Conservation (phyloP, 1,139 yeast species). For the Kodamaea anthophila region DNA sequence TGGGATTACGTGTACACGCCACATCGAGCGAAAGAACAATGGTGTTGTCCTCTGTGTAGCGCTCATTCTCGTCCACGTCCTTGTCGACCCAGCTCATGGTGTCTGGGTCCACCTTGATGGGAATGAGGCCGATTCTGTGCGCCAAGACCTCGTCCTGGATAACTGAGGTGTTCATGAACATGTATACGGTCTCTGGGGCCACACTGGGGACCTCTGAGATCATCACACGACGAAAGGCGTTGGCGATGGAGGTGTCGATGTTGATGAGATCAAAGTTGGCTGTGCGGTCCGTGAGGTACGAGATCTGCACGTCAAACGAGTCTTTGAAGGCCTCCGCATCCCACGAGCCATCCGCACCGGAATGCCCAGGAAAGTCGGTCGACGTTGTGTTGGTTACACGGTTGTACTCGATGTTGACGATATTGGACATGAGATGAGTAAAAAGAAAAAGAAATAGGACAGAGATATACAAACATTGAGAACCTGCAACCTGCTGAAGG, state of each 20-base stretch:
- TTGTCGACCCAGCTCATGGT: conserved; percentile 70
- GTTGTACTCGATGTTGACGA: conserved; percentile 85
- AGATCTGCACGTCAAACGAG: conserved; percentile 62
- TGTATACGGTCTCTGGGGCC: conserved; percentile 86
- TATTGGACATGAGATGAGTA: conserved; percentile 29
- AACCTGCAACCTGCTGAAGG: too few species aligned
- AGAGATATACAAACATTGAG: too few species aligned
- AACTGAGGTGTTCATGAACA: conserved; percentile 91
- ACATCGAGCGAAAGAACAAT: conserved; percentile 77
- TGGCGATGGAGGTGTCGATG: conserved; percentile 87
- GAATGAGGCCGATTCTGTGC: conserved; percentile 88
- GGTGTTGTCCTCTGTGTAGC: conserved; percentile 82
- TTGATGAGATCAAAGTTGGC: conserved; percentile 85
- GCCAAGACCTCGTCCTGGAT: conserved; percentile 96
- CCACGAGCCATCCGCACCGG: conserved; percentile 64
- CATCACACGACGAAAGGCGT: conserved; percentile 97
- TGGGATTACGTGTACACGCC: conserved; percentile 76
- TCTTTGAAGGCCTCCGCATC: conserved; percentile 73
- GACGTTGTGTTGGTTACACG: conserved; percentile 84
- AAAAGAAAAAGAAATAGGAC: too few species aligned
- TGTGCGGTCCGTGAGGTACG: conserved; percentile 56
- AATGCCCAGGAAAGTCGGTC: conserved; percentile 87
- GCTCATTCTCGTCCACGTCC: conserved; percentile 55
- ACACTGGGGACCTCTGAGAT: conserved; percentile 93
- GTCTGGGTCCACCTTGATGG: conserved; percentile 91